Percentiles rank a stretch among this genome's conserved stretches.
These are phyloP conservation scores for Pharus latifolius DNA, from an alignment of 176 grass and related monocot species.

Conservation along the genomic window DNA sequence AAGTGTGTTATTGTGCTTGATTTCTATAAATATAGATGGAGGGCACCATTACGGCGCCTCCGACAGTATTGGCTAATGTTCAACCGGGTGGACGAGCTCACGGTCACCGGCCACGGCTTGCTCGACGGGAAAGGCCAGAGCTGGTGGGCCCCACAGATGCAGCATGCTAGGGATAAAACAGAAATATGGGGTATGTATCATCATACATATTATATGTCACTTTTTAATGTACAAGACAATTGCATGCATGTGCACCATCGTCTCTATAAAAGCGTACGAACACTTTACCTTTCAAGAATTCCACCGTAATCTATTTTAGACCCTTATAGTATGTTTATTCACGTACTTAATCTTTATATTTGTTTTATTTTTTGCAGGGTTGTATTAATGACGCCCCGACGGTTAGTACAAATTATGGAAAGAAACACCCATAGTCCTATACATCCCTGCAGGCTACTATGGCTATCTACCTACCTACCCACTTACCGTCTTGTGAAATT, in stretches of 20 bases:
- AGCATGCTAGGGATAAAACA: no score
- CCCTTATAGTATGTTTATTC: neutral
- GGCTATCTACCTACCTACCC: no score
- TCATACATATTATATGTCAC: no score
- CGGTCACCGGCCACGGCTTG: conserved; percentile 25
- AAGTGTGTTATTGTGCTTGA: neutral
- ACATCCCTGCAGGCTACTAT: neutral
- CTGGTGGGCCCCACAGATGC: conserved; percentile 23
- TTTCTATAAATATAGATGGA: neutral
- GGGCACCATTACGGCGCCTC: conserved; percentile 26
- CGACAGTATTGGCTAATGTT: conserved; percentile 33
- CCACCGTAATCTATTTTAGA: neutral
- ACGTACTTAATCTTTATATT: neutral
- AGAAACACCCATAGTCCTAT: neutral
- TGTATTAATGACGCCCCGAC: conserved; percentile 7
- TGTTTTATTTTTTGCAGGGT: neutral
- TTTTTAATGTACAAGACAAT: no score
- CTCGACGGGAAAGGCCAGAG: conserved; percentile 12
- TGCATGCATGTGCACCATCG: no score
- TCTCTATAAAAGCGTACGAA: no score
- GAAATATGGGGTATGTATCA: no score
- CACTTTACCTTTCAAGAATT: neutral
- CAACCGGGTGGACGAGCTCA: conserved; percentile 15
- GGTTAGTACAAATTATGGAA: neutral
- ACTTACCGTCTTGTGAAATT: no score